Percentiles rank a stretch among this genome's conserved stretches.
Evolutionary conservation across 2,329 filamentous ascomycete species (phyloP).

Genomic region (Fusarium sp.): DNA sequence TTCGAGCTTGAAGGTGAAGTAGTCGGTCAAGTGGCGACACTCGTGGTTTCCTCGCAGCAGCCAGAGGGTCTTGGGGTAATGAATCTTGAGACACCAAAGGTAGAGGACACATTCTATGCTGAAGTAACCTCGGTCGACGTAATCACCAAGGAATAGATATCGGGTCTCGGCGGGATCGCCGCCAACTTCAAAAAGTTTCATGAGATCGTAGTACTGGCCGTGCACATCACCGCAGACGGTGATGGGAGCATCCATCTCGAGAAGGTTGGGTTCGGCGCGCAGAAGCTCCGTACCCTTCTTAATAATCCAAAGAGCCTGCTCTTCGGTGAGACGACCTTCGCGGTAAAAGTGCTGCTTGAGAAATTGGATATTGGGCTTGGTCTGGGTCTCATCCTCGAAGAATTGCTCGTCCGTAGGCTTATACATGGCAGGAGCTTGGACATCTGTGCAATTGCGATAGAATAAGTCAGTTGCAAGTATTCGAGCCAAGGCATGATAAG

Average conservation of each 20-base stretch:
- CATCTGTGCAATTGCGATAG: conserved; percentile 67
- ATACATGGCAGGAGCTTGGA: conserved; percentile 94
- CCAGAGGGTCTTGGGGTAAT: conserved; percentile 98
- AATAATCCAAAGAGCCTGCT: conserved; percentile 97
- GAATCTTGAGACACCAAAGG: conserved; percentile 97
- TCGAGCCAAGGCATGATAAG: background rate
- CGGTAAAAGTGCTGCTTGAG: conserved; percentile 99
- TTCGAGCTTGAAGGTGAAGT: conserved; percentile 99
- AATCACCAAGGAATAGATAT: conserved; percentile 97
- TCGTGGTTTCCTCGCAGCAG: conserved; percentile 97
- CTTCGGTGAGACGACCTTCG: conserved; percentile 94
- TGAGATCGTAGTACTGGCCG: conserved; percentile 98
- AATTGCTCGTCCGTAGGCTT: conserved; percentile 95
- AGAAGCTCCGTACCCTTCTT: conserved; percentile 86
- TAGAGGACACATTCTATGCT: conserved; percentile 99
- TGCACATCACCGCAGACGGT: conserved; percentile 99
- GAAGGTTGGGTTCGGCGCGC: conserved; percentile 88
- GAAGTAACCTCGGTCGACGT: conserved; percentile 98
- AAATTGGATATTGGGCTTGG: conserved; percentile 92
- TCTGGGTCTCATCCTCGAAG: conserved; percentile 83
- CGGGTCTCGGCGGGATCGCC: conserved; percentile 95
- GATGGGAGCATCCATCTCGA: conserved; percentile 99
- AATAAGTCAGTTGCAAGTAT: conserved; percentile 31
- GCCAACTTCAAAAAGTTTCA: conserved; percentile 99
- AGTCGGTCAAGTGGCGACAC: conserved; percentile 97